Base-by-base conservation (phyloP, 768 basidiomycete species). In the Pulveroboletus sp. region DNA sequence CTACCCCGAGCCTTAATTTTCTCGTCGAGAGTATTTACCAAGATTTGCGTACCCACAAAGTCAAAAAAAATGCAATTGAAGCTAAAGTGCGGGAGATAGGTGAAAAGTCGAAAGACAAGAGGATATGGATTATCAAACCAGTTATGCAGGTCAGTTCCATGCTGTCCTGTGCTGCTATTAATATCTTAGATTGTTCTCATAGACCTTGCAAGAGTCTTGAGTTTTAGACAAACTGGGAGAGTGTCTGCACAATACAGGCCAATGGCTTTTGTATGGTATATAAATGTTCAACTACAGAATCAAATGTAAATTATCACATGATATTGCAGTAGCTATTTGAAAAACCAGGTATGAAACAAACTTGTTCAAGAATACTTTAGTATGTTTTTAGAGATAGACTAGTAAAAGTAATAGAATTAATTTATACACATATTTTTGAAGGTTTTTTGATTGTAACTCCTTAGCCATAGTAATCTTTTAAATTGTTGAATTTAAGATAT, bases 1-100 rank as follows among this genome's bases (percentile, higher is more conserved):
- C 81, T 46, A 81, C 85, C 0, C 72, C 77, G 8, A 90, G 74
- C 54, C 71, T 89, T 24, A 75, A 74, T 8, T 76, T 81, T 47
- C 78, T 93, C 27, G 77, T 91, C 0, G 89, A 92, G 51, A 75
- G 80, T 8, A 76, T 92, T 56, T 80, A 83, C 59, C 80, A 84
- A 54, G 85, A 85, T 26, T 71, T 92, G 36, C 79, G 79, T 30
- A 67, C 65, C n/a, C 71, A 85, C 56, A 84, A 83, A 49, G 78
- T 91, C 54, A 90, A 85, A 73, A 93, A 92, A 75, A 86, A 83
- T 43, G 81, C 87, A 5, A 82, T 93, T 39, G 88, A 90, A 66
- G 82, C 81, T 3, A 92, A 92, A 65, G 73, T 93, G 33, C 75
- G 79, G 40, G 88, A 91, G 66, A 77, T 91, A 11, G 75, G 80